Evolutionary conservation across 306 rosid species (phyloP).

Genomic region (Malus sieversii): DNA sequence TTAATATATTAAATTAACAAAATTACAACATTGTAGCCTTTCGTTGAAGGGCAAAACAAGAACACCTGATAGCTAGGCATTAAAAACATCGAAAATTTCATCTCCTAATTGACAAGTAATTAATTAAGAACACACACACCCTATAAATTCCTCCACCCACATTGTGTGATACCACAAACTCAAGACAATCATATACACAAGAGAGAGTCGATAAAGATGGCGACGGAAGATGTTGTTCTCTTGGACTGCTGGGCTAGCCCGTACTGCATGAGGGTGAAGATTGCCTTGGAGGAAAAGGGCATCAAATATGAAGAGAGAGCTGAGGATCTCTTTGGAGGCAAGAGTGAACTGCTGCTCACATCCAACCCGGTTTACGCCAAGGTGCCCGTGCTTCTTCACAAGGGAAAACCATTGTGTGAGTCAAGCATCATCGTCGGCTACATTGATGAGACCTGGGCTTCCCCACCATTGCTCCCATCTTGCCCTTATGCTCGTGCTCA

Average conservation of each 20-base stretch:
- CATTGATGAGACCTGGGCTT: conserved; percentile 51
- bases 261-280: conserved; percentile 46
- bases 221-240: conserved; percentile 32
- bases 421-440: conserved; percentile 38
- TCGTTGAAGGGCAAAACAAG: neutral
- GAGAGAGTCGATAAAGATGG: conserved; percentile 26
- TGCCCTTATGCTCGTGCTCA: conserved; percentile 42
- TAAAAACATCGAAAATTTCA: neutral
- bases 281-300: conserved; percentile 56
- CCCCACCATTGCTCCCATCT: conserved; percentile 49
- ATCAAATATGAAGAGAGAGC: conserved; percentile 23
- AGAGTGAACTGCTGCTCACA: conserved; percentile 51
- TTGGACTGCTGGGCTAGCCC: conserved; percentile 58
- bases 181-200: neutral
- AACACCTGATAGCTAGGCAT: neutral
- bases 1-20: neutral
- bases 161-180: neutral
- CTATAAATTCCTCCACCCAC: neutral
- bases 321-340: conserved; percentile 60
- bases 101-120: neutral
- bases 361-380: conserved; percentile 55
- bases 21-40: neutral
- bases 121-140: neutral
- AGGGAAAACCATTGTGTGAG: conserved; percentile 41
- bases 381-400: conserved; percentile 60